Conservation (phyloP, 768 basidiomycete species). For the Tricholoma terreum region DNA sequence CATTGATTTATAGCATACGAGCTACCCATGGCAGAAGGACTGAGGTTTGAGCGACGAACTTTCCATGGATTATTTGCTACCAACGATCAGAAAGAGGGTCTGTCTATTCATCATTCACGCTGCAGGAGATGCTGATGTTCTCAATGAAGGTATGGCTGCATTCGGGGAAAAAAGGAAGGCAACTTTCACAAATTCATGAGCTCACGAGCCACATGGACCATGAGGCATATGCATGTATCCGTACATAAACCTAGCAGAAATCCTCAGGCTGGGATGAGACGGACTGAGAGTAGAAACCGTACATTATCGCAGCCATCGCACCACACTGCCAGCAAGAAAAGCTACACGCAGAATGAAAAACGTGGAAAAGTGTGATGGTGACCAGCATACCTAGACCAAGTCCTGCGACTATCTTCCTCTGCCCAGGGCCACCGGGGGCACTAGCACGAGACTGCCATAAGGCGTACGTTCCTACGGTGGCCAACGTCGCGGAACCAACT, state of each 20-base stretch:
- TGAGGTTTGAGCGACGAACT: slow-evolving; percentile 82
- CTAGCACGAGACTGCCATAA: slow-evolving; percentile 58
- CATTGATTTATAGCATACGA: slow-evolving; percentile 59
- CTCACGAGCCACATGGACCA: slow-evolving; percentile 24
- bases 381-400: slow-evolving; percentile 56
- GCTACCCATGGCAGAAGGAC: slow-evolving; percentile 73
- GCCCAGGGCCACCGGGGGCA: slow-evolving; percentile 57
- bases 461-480: slow-evolving; percentile 64
- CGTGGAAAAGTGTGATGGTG: background rate
- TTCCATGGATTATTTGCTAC: slow-evolving; percentile 95
- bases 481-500: slow-evolving; percentile 63
- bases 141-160: slow-evolving; percentile 77
- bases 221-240: background rate
- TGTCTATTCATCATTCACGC: slow-evolving; percentile 24
- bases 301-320: slow-evolving; percentile 37
- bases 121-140: slow-evolving; percentile 1
- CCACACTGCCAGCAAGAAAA: slow-evolving; percentile 35
- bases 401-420: slow-evolving; percentile 61
- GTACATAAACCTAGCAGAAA: background rate
- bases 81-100: slow-evolving; percentile 92
- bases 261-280: background rate
- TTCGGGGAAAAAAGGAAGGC: slow-evolving; percentile 93
- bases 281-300: background rate
- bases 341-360: slow-evolving; percentile 15
- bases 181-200: slow-evolving; percentile 57